Conservation (phyloP, 2,329 filamentous ascomycete species). For the Alternaria longipes region DNA sequence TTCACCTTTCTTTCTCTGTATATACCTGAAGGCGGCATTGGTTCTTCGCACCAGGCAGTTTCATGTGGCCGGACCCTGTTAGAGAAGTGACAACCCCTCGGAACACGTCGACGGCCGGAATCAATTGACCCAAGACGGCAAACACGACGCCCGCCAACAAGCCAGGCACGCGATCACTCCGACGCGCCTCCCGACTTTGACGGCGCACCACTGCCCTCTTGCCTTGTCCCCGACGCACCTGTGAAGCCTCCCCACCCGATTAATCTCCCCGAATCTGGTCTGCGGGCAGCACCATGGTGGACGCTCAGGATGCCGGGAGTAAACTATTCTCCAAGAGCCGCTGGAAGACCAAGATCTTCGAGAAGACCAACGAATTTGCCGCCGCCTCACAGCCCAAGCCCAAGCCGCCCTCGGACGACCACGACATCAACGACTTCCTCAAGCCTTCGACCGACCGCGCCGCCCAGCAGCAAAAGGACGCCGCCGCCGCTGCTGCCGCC, state of each 20-base stretch:
- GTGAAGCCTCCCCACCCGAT: not conserved
- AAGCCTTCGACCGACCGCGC: slow-evolving; percentile 61
- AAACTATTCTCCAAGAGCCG: slow-evolving; percentile 54
- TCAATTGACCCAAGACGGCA: slow-evolving; percentile 6
- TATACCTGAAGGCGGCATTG: slow-evolving; percentile 10
- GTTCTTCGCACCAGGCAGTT: slow-evolving; percentile 11
- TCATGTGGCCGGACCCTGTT: slow-evolving; percentile 18
- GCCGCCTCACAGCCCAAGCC: slow-evolving; percentile 38
- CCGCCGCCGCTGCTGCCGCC: slow-evolving; percentile 24
- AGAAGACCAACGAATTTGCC: slow-evolving; percentile 47
- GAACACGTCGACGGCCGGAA: slow-evolving; percentile 6
- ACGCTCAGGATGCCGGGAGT: slow-evolving; percentile 38
- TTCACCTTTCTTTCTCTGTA: not conserved
- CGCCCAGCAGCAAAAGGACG: slow-evolving; percentile 41
- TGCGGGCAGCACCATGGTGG: slow-evolving; percentile 41
- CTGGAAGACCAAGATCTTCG: slow-evolving; percentile 63
- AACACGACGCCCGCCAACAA: not conserved
- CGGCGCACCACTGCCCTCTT: not conserved
- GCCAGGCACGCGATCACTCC: slow-evolving; percentile 14
- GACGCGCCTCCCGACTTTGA: not conserved
- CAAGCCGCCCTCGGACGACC: slow-evolving; percentile 35
- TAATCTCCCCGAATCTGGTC: not conserved
- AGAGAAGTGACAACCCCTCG: slow-evolving; percentile 14
- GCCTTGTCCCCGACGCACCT: not conserved
- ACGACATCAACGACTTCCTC: slow-evolving; percentile 67